Evolutionary conservation across 2,329 filamentous ascomycete genomes (phyloP).

Genomic region (Meredithiella fracta): DNA sequence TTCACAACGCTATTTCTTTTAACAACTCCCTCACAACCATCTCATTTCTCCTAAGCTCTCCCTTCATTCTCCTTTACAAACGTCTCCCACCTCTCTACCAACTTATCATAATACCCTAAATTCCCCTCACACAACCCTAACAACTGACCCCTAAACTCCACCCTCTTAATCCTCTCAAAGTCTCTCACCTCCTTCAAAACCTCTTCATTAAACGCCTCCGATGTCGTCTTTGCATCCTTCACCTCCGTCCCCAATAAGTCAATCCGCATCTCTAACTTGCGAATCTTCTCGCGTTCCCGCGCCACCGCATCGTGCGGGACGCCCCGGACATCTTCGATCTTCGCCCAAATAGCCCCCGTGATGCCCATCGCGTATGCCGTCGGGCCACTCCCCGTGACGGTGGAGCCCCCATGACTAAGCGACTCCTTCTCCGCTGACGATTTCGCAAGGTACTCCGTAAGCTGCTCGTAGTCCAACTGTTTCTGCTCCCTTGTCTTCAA

Average conservation of each 20-base stretch:
- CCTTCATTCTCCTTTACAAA: conserved; percentile 80
- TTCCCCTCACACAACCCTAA: conserved; percentile 72
- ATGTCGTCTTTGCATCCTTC: conserved; percentile 69
- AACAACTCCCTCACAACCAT: too few species aligned
- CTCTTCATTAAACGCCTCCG: conserved; percentile 89
- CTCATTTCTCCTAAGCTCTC: conserved; percentile 15
- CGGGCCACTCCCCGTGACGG: conserved; percentile 17
- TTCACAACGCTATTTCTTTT: neutral
- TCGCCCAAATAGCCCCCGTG: conserved; percentile 74
- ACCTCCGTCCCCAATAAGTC: conserved; percentile 82
- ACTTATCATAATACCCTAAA: conserved; percentile 67
- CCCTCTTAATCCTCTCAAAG: conserved; percentile 90
- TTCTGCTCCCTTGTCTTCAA: conserved; percentile 93
- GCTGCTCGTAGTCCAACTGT: conserved; percentile 89
- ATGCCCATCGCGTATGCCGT: conserved; percentile 35
- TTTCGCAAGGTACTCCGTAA: conserved; percentile 91
- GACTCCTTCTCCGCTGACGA: conserved; percentile 73
- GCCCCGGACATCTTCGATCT: conserved; percentile 90
- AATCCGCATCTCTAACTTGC: conserved; percentile 83
- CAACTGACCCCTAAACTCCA: conserved; percentile 79
- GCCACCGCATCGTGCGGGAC: conserved; percentile 90
- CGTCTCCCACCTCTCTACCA: conserved; percentile 70
- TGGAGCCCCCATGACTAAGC: conserved; percentile 44
- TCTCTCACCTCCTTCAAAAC: conserved; percentile 83
- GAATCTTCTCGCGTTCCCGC: conserved; percentile 51